Base-by-base conservation (phyloP, 1,284 basidiomycete genomes). In the Phellopilus nigrolimitatus region DNA sequence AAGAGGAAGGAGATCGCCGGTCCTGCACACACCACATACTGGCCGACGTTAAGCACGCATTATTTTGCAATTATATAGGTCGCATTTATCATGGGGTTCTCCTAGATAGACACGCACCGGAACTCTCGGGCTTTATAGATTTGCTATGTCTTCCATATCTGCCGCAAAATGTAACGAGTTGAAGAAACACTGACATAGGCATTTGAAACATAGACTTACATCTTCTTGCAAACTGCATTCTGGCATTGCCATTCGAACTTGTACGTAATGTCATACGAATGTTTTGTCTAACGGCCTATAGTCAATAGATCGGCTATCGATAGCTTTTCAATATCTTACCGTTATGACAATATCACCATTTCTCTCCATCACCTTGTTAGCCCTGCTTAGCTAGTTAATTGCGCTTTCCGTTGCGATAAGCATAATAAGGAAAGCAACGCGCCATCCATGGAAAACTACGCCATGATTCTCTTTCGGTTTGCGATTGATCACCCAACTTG, bases 141-240 rank as follows among this genome's bases (percentile, higher is more conserved):
- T 86, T 88, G 56, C 78, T 84, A 61, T 85, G 83, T 28, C 88
- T 76, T 10, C 87, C 86, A 62, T 88, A 90, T 42, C 88, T 90
- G 53, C 22, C 13, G 44, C 57, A 15, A 59, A 39, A 52, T 30
- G 27, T 19, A 27, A 33, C 3, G 17, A 22, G 15, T 41, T 19
- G 13, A 36, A 9, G 31, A 8, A 13, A 12, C 8, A 39, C 24
- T n/a, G 19, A 36, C 24, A 31, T 2, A 10, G 17, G 17, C 10
- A n/a, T 3, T 10, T 2, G n/a, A 3, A 31, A 7, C 10, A 53
- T 15, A 31, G 19, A 50, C 77, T 56, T 64, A 89, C 83, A 79
- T 78, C 60, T 85, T 84, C 22, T 68, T 68, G 59, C 88, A 91
- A 40, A 72, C 22, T 2, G 51, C 44, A 13, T 53, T 69, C 30